Evolutionary conservation across 2,329 filamentous ascomycete species (phyloP).

Genomic region (Ambrosiella beaveri): DNA sequence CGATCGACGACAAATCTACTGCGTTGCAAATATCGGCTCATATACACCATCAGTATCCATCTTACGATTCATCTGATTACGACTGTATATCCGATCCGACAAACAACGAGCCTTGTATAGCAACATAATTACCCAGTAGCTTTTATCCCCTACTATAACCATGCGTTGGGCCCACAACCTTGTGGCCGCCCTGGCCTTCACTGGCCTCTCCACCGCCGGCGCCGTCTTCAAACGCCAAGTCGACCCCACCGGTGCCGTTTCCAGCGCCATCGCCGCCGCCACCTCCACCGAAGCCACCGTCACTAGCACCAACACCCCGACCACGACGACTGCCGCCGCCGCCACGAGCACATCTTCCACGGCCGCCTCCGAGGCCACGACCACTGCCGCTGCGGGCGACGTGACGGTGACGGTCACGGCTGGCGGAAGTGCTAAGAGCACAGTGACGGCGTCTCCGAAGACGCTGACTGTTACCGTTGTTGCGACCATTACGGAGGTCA

Average conservation of each 20-base stretch:
- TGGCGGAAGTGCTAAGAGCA: constrained; percentile 5
- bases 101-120: not conserved
- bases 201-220: constrained; percentile 2
- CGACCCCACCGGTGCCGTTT: not conserved
- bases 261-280: not conserved
- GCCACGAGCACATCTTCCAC: not conserved
- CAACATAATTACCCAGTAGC: not conserved
- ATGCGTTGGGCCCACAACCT: constrained; percentile 11
- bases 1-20: no score
- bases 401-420: constrained; percentile 14
- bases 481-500: constrained; percentile 19
- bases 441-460: constrained; percentile 16
- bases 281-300: not conserved
- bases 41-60: not conserved
- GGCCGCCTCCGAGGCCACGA: not conserved
- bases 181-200: constrained; percentile 8
- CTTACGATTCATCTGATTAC: not conserved
- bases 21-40: not conserved
- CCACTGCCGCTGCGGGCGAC: constrained; percentile 5
- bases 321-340: not conserved
- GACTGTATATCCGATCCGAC: no score
- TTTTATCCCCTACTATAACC: not conserved
- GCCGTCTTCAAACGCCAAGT: constrained; percentile 8
- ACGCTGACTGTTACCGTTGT: constrained; percentile 19
- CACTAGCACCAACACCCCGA: not conserved